Evolutionary conservation across 495 filamentous ascomycete genomes (phyloP).

Genomic region (Pyrenula massariospora): DNA sequence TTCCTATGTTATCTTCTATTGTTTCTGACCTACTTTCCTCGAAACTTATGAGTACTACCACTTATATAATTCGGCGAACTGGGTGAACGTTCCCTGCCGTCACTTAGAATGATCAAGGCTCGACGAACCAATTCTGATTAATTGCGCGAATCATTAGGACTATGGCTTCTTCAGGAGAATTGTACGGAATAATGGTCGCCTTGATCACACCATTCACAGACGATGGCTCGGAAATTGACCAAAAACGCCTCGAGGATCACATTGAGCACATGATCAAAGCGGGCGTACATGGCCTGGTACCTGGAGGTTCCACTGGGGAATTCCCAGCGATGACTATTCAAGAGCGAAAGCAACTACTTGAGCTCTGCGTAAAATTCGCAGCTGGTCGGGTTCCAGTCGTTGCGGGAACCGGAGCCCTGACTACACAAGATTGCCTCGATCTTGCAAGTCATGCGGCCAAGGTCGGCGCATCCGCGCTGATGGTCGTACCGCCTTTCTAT

Average conservation of each 20-base stretch:
- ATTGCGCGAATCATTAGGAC: too few relatives aligned
- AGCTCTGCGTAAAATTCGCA: conserved; percentile 23
- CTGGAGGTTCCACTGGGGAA: conserved; percentile 27
- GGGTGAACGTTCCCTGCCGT: too few relatives aligned
- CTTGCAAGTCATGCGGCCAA: conserved; percentile 20
- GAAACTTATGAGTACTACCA: too few relatives aligned
- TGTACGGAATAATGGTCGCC: conserved; percentile 24
- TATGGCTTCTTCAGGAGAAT: too few relatives aligned
- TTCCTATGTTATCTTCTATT: too few relatives aligned
- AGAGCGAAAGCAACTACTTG: conserved; percentile 26
- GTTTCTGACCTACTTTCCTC: too few relatives aligned
- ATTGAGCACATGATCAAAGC: conserved; percentile 22
- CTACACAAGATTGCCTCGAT: conserved; percentile 20
- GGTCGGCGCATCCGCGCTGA: conserved; percentile 19
- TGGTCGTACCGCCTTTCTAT: conserved; percentile 30
- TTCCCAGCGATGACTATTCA: conserved; percentile 19
- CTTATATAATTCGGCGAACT: too few relatives aligned
- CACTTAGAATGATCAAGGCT: too few relatives aligned
- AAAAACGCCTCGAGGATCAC: conserved; percentile 18
- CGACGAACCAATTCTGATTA: too few relatives aligned
- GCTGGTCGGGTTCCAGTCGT: conserved; percentile 24
- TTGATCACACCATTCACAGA: conserved; percentile 28
- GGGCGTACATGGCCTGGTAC: conserved; percentile 27
- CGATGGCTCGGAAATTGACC: conserved; percentile 19
- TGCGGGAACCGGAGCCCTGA: conserved; percentile 18